Base-by-base conservation (phyloP, 805 yeast species). In the Wickerhamomyces strasburgensis region DNA sequence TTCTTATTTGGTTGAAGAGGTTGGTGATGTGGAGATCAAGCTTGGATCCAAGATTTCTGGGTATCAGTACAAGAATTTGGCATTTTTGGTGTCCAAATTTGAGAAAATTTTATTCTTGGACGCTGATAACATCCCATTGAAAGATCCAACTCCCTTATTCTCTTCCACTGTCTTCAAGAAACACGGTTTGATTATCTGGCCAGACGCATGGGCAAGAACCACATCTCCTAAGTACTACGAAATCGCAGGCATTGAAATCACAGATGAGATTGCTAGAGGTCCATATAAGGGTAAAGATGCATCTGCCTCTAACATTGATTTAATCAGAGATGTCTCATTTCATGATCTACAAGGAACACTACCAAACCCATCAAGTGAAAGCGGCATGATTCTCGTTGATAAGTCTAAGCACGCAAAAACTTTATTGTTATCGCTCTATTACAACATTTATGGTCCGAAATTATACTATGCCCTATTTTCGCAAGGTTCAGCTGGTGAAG, bases 401-500 rank as follows among this genome's bases (percentile, higher is more conserved):
- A 79, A 77, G 47, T 62, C 71, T 6, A 57, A 61, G 5, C 85
- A 78, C 49, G 49, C 68, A 34, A 70, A 66, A 42, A 75, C 83
- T 0, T 53, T 78, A 33, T 49, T 78, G 16, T 55, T 79, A 29
- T 64, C 79, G 3, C 60, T 75, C 27, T 79, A 77, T 57, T 79
- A 79, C 54, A 78, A 79, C 49, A 58, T 76, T 2, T 63, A 57
- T 52, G 86, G 86, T 0, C 84, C 84, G 2, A 56, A 68, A 14
- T 68, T 65, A 47, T 79, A 72, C 53, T 79, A 79, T 50, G 80
- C 84, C 3, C 56, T 79, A 29, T 64, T 79, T 47, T 67, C 83
- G 0, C 86, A 79, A 52, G 84, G 84, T 2, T 68, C 77, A 16
- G 82, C 84, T 0, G 85, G 85, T n/a, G 81, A 79, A 59, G 85